Evolutionary conservation across 2,329 filamentous ascomycete genomes (phyloP).

Genomic region (Periconia sp.): DNA sequence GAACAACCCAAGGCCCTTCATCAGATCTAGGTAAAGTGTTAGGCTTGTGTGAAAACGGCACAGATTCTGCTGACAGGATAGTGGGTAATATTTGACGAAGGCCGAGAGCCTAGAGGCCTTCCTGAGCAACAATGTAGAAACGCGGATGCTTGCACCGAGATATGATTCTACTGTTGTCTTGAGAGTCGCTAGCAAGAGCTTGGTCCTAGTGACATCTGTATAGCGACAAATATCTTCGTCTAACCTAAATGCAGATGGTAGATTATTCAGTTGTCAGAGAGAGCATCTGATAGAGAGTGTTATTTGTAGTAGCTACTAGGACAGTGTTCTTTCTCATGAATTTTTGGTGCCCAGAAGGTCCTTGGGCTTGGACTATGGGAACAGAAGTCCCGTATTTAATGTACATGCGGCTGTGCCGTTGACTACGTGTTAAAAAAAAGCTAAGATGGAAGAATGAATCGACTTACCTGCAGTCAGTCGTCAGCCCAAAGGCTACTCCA

Average conservation of each 20-base stretch:
- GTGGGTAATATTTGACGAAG: conserved; percentile 15
- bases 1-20: conserved; percentile 12
- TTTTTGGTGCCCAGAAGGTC: conserved; percentile 13
- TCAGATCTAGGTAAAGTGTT: conserved; percentile 3
- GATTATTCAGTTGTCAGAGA: conserved; percentile 7
- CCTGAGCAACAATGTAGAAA: conserved; percentile 8
- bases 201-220: conserved; percentile 10
- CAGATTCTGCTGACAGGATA: conserved; percentile 2
- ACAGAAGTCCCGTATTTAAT: conserved; percentile 15
- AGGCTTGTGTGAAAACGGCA: conserved; percentile 5
- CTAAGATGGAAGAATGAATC: conserved; percentile 1
- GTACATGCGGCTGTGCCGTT: conserved; percentile 15
- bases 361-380: conserved; percentile 14
- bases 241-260: conserved; percentile 6
- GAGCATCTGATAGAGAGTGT: conserved; percentile 9
- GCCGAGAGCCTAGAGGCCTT: conserved; percentile 14
- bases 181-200: conserved; percentile 11
- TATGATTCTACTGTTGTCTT: conserved; percentile 16
- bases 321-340: conserved; percentile 17
- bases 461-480: conserved; percentile 19
- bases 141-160: too few species aligned
- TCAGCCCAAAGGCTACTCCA: conserved; percentile 16
- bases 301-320: not conserved
- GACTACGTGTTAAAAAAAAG: not conserved
- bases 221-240: conserved; percentile 10